These are phyloP conservation scores for Adenanthera pavonina DNA, from an alignment of 306 rosid species.

Conservation along the genomic window DNA sequence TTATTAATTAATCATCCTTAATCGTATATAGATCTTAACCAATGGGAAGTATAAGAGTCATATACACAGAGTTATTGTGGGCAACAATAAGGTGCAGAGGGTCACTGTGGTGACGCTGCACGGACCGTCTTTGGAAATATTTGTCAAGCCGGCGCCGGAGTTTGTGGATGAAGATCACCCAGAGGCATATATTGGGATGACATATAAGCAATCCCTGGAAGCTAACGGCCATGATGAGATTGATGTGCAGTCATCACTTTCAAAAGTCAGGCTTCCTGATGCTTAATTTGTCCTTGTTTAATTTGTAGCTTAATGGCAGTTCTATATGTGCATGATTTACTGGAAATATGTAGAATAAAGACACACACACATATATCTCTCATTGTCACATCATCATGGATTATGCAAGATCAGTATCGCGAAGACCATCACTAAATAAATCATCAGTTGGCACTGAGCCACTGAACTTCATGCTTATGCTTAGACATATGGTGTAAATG, in stretches of 20 bases:
- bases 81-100: conserved; percentile 56
- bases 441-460: neutral
- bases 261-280: neutral
- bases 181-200: conserved; percentile 45
- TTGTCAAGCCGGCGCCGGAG: conserved; percentile 48
- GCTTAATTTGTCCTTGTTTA: neutral
- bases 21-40: conserved; percentile 51
- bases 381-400: no score
- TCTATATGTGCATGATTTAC: neutral
- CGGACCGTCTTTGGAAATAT: conserved; percentile 55
- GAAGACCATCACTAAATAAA: neutral
- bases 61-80: conserved; percentile 58
- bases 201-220: conserved; percentile 56
- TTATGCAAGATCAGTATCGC: no score
- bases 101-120: conserved; percentile 56
- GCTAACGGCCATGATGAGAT: conserved; percentile 47
- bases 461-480: neutral
- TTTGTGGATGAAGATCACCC: conserved; percentile 58
- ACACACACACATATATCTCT: no score
- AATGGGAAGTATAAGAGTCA: conserved; percentile 74
- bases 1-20: no score
- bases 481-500: neutral
- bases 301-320: neutral
- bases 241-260: conserved; percentile 43
- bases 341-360: no score